A percentile compares a stretch with the other conserved stretches of the same genome.
Evolutionary conservation across 1,284 basidiomycete genomes (phyloP).

Genomic region (Ustilago sp.): DNA sequence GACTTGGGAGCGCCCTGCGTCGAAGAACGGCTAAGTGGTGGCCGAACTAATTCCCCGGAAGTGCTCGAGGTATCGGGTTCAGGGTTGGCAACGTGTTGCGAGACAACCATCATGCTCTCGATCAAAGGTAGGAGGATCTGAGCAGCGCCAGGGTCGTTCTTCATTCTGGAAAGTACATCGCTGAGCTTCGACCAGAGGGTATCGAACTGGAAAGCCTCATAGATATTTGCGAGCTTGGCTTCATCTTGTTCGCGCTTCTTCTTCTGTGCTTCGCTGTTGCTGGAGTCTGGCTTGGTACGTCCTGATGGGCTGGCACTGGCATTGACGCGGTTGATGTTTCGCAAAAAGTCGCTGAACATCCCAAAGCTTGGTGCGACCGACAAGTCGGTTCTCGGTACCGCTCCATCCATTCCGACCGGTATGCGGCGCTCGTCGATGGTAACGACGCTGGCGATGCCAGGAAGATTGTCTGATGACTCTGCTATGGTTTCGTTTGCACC

Average conservation of each 20-base stretch:
- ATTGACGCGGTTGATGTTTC: conserved; percentile 4
- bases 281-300: conserved; percentile 21
- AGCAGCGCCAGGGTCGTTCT: conserved; percentile 63
- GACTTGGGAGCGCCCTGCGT: conserved; percentile 38
- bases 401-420: conserved; percentile 6
- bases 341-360: conserved; percentile 13
- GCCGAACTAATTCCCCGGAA: conserved; percentile 26
- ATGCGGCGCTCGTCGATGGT: conserved; percentile 18
- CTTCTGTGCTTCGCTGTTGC: conserved; percentile 32
- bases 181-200: conserved; percentile 63
- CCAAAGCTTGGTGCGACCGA: neutral
- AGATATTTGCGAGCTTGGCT: conserved; percentile 62
- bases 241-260: conserved; percentile 74
- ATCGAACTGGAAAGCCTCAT: conserved; percentile 66
- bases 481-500: conserved; percentile 13
- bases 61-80: conserved; percentile 34
- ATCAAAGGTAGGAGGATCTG: conserved; percentile 66
- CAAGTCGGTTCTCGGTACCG: conserved; percentile 12
- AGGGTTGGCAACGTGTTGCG: conserved; percentile 78
- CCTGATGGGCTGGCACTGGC: conserved; percentile 6
- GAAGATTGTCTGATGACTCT: conserved; percentile 16
- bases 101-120: conserved; percentile 88
- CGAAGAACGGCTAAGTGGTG: conserved; percentile 43
- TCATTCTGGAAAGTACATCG: conserved; percentile 62
- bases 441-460: conserved; percentile 16